phyloP scores from a whole-genome alignment of 108 stramenopile species.

The Cyclotella kingstonii region DNA sequence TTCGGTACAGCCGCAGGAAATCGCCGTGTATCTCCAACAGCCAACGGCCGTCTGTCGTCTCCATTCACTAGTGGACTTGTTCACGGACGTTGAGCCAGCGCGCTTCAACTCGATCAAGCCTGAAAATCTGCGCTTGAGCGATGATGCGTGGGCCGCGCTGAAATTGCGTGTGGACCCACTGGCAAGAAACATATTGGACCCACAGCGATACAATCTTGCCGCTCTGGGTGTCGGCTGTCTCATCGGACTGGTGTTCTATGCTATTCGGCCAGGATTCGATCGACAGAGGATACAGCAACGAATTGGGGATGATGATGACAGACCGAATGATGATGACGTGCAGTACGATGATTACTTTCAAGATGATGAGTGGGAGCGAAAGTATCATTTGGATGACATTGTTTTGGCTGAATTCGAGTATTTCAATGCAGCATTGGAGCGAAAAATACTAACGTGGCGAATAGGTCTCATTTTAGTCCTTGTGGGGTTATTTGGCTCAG shows the following conservation, averaged over 20 bases:
- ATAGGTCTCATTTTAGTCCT: slow-evolving; percentile 22
- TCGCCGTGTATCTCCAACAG: slow-evolving; percentile 46
- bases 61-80: slow-evolving; percentile 14
- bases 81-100: slow-evolving; percentile 32
- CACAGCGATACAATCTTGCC: slow-evolving; percentile 33
- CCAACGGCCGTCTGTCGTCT: slow-evolving; percentile 20
- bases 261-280: slow-evolving; percentile 38
- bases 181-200: slow-evolving; percentile 45
- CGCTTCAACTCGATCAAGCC: slow-evolving; percentile 45
- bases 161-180: slow-evolving; percentile 52
- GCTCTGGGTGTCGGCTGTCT: slow-evolving; percentile 18
- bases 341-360: slow-evolving; percentile 41
- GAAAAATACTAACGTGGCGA: slow-evolving; percentile 23
- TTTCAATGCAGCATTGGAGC: slow-evolving; percentile 29
- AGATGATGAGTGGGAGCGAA: slow-evolving; percentile 32
- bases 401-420: slow-evolving; percentile 42
- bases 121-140: slow-evolving; percentile 17
- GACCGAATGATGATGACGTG: slow-evolving; percentile 20
- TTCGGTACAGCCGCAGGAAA: slow-evolving; percentile 29
- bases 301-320: slow-evolving; percentile 8
- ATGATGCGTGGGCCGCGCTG: slow-evolving; percentile 48
- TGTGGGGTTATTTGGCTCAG: slow-evolving; percentile 18
- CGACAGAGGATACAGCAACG: slow-evolving; percentile 15
- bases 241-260: slow-evolving; percentile 36
- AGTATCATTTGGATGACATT: slow-evolving; percentile 38